A percentile compares a stretch with the other conserved stretches of the same genome.
These are phyloP conservation scores for Sphaceloma murrayae DNA, from an alignment of 2,329 filamentous ascomycete species.

Conservation along the genomic window DNA sequence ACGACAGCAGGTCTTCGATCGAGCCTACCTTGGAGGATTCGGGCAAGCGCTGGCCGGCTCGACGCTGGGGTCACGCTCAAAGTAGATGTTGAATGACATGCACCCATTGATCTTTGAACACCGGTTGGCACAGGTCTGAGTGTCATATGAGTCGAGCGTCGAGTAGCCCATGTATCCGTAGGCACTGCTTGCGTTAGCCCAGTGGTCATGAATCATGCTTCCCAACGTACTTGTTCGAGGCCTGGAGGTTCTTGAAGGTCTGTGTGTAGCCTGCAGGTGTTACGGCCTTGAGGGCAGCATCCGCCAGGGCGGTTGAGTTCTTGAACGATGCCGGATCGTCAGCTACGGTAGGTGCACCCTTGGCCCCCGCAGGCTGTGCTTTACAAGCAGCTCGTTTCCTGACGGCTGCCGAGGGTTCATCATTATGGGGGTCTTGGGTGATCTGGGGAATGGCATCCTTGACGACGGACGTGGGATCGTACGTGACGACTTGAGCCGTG, in stretches of 20 bases:
- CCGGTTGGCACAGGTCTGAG: slow-evolving; percentile 16
- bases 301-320: slow-evolving; percentile 17
- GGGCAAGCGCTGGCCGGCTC: slow-evolving; percentile 20
- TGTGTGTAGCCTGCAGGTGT: slow-evolving; percentile 16
- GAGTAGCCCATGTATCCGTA: slow-evolving; percentile 19
- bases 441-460: slow-evolving; percentile 14
- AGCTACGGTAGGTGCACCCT: slow-evolving; percentile 14
- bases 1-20: no score
- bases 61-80: slow-evolving; percentile 18
- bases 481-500: slow-evolving; percentile 7
- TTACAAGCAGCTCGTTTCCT: slow-evolving; percentile 17
- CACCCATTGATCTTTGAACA: slow-evolving; percentile 20
- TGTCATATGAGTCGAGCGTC: slow-evolving; percentile 15
- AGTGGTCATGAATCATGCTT: background rate
- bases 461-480: slow-evolving; percentile 15
- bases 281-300: slow-evolving; percentile 17
- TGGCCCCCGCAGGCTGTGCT: slow-evolving; percentile 18
- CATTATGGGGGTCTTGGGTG: slow-evolving; percentile 5
- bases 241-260: slow-evolving; percentile 17
- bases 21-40: slow-evolving; percentile 18
- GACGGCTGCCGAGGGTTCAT: slow-evolving; percentile 15
- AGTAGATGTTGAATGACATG: slow-evolving; percentile 20
- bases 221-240: slow-evolving; percentile 1
- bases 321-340: slow-evolving; percentile 20
- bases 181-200: slow-evolving; percentile 16